Percentiles rank a stretch among this genome's conserved stretches.
These are phyloP conservation scores for Rhododendron griersonianum DNA, from an alignment of 148 eudicot genomes.

Conservation along the genomic window DNA sequence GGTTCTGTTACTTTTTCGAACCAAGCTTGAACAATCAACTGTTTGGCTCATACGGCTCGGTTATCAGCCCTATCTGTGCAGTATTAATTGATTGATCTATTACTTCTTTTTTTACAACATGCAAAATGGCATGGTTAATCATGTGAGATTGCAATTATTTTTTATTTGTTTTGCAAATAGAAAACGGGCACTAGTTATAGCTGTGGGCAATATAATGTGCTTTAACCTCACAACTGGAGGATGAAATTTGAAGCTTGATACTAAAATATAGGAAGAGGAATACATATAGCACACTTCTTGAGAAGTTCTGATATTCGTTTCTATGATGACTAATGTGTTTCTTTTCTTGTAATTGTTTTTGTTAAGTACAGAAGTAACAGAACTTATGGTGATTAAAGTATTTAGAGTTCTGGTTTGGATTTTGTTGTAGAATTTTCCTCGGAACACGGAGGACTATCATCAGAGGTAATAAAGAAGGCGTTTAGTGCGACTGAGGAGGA, in stretches of 20 bases:
- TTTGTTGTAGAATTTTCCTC: constrained; percentile 37
- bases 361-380: neutral
- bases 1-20: neutral
- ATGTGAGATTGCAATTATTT: neutral
- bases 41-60: neutral
- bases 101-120: neutral
- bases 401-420: neutral
- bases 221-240: neutral
- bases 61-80: neutral
- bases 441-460: constrained; percentile 48
- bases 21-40: neutral
- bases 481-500: constrained; percentile 52
- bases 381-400: neutral
- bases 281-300: neutral
- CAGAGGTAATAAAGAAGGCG: constrained; percentile 52
- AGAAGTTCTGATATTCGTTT: neutral
- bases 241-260: neutral
- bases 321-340: neutral
- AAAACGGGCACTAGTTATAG: neutral
- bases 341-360: too few species aligned
- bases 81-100: neutral
- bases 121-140: neutral
- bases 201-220: neutral
- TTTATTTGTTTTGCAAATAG: neutral
- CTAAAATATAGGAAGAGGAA: neutral